phyloP scores from a whole-genome alignment of 2,329 filamentous ascomycete species.

The Botrytis deweyae region DNA sequence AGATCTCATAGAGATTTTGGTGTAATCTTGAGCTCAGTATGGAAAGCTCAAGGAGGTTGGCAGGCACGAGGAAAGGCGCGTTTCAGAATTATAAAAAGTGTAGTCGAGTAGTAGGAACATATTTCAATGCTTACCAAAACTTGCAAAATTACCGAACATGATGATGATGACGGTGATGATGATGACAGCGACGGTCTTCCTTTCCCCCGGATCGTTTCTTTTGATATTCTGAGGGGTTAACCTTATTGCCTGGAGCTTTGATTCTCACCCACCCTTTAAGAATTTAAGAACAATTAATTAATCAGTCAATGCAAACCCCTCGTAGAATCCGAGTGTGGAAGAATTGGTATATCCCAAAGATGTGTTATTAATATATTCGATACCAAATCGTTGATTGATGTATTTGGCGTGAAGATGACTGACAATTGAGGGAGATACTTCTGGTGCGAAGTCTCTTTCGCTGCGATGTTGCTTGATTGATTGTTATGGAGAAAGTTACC shows the following conservation, averaged over 20 bases:
- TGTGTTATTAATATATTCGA: not conserved
- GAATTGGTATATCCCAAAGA: not conserved
- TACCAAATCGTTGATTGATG: not conserved
- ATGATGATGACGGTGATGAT: conserved; percentile 17
- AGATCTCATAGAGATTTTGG: not conserved
- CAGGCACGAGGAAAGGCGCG: not conserved
- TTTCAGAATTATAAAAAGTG: not conserved
- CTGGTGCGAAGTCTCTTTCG: not conserved
- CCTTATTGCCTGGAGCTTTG: not conserved
- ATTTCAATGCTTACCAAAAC: conserved; percentile 21
- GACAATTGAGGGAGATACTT: not conserved
- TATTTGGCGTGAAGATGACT: too few species aligned
- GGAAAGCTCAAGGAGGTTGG: not conserved
- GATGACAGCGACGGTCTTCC: conserved; percentile 7
- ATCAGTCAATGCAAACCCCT: not conserved
- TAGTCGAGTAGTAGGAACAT: not conserved
- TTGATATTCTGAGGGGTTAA: not conserved
- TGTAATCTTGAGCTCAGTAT: not conserved
- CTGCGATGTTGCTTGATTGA: not conserved
- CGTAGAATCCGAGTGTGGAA: not conserved
- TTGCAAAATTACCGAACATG: conserved; percentile 20
- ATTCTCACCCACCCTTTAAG: not conserved
- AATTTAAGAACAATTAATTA: not conserved
- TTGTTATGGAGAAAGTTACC: conserved; percentile 11
- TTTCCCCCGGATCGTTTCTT: conserved; percentile 16